Conservation (phyloP, 2,329 filamentous ascomycete species). For the Cephalotrichum gorgonifer region DNA sequence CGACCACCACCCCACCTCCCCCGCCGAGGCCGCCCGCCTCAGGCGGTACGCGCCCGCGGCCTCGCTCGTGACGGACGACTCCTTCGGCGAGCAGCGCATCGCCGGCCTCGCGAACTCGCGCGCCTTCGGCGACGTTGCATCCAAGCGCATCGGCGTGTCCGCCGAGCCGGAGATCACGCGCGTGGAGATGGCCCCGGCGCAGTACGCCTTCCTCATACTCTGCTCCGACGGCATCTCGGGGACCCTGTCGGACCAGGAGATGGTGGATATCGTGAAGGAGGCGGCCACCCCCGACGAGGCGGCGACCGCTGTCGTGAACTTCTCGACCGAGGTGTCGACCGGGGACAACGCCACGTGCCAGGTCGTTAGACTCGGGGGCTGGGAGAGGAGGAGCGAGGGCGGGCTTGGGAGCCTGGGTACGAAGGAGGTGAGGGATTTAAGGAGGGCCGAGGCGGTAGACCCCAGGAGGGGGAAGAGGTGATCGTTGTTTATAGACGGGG, state of each 20-base stretch:
- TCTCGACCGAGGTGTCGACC: conserved; percentile 74
- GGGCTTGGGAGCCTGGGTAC: conserved; percentile 83
- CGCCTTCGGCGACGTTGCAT: conserved; percentile 84
- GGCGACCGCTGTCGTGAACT: conserved; percentile 67
- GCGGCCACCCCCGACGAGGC: conserved; percentile 83
- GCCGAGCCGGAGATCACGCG: conserved; percentile 84
- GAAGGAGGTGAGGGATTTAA: conserved; percentile 80
- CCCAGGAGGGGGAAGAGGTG: conserved; percentile 56
- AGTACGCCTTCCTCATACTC: conserved; percentile 83
- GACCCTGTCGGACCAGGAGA: conserved; percentile 81
- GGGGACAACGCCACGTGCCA: conserved; percentile 62
- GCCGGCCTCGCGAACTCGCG: conserved; percentile 87
- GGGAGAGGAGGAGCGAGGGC: conserved; percentile 68
- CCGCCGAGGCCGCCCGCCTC: conserved; percentile 71
- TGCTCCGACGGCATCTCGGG: conserved; percentile 84
- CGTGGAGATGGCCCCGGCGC: conserved; percentile 67
- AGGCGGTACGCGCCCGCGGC: conserved; percentile 69
- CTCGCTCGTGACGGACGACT: conserved; percentile 76
- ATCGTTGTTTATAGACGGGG: not conserved
- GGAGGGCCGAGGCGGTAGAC: conserved; percentile 70
- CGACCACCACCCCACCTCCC: conserved; percentile 86
- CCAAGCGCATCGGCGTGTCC: conserved; percentile 86
- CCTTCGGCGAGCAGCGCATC: conserved; percentile 94
- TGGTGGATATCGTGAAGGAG: conserved; percentile 93
- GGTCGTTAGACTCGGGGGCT: conserved; percentile 56